Evolutionary conservation across 169 alveolate species (phyloP).

Genomic region (Cryptosporidium parvum): DNA sequence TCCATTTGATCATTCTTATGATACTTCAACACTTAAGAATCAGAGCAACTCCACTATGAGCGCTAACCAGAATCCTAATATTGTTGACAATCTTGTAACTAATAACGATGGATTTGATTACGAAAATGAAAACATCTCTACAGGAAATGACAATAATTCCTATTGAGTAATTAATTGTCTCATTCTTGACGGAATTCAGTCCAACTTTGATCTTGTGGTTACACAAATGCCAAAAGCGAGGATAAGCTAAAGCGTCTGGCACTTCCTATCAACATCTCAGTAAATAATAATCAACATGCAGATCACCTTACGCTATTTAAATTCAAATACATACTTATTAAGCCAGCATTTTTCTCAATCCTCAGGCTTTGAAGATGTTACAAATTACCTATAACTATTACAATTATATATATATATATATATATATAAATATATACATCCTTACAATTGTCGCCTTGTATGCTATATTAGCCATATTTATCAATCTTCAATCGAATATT

Average conservation of each 20-base stretch:
- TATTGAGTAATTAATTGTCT: background rate
- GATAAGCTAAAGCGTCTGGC: background rate
- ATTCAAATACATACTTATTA: background rate
- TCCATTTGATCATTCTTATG: constrained; percentile 6
- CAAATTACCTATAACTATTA: background rate
- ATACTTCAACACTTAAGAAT: background rate
- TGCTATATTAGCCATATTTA: background rate
- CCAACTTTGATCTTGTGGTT: background rate
- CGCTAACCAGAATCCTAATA: background rate
- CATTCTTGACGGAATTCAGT: background rate
- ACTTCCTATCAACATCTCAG: background rate
- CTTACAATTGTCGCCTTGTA: background rate
- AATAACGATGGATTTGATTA: background rate
- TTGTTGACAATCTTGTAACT: background rate
- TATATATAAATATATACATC: no score
- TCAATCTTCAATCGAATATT: background rate
- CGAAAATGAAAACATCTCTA: background rate
- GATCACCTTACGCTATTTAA: constrained; percentile 6
- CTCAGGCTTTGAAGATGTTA: background rate
- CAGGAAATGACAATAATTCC: background rate
- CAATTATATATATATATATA: background rate
- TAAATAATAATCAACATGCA: background rate
- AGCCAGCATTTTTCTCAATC: background rate
- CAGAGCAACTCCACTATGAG: constrained; percentile 1
- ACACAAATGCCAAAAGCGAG: background rate